These are phyloP conservation scores for Hortaea werneckii DNA, from an alignment of 2,329 filamentous ascomycete species.

Conservation along the genomic window DNA sequence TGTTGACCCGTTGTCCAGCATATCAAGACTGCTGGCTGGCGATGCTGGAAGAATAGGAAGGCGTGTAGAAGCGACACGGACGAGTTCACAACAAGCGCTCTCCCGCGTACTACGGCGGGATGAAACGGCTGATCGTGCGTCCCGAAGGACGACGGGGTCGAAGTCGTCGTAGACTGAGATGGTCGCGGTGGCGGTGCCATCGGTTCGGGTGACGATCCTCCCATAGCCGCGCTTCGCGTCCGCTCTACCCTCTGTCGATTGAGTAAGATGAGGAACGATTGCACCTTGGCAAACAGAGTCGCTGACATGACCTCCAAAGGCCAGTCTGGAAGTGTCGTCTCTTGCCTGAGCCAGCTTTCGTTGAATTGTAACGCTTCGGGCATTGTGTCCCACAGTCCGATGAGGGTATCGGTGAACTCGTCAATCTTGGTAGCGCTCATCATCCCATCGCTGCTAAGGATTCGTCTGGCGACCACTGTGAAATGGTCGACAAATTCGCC, in stretches of 20 bases:
- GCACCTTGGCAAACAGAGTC: slow-evolving; percentile 37
- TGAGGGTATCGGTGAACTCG: slow-evolving; percentile 36
- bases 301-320: slow-evolving; percentile 37
- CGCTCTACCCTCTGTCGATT: slow-evolving; percentile 36
- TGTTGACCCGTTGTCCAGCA: slow-evolving; percentile 41
- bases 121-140: slow-evolving; percentile 15
- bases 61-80: slow-evolving; percentile 33
- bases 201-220: slow-evolving; percentile 10
- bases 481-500: slow-evolving; percentile 38
- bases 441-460: slow-evolving; percentile 34
- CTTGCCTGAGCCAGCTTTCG: slow-evolving; percentile 32
- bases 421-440: slow-evolving; percentile 35
- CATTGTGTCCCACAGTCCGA: slow-evolving; percentile 36
- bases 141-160: slow-evolving; percentile 3
- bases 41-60: slow-evolving; percentile 38
- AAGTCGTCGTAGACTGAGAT: neutral
- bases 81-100: slow-evolving; percentile 32
- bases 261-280: slow-evolving; percentile 39
- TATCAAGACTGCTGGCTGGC: slow-evolving; percentile 34
- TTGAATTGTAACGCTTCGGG: slow-evolving; percentile 39
- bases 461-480: slow-evolving; percentile 38
- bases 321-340: slow-evolving; percentile 35
- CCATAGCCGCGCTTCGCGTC: slow-evolving; percentile 13
- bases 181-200: slow-evolving; percentile 10
- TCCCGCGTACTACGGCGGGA: slow-evolving; percentile 25